Evolutionary conservation across 305 asterid species (phyloP), one percentile per base, ranked within the genome.

Genomic region (Solanum hybrid): DNA sequence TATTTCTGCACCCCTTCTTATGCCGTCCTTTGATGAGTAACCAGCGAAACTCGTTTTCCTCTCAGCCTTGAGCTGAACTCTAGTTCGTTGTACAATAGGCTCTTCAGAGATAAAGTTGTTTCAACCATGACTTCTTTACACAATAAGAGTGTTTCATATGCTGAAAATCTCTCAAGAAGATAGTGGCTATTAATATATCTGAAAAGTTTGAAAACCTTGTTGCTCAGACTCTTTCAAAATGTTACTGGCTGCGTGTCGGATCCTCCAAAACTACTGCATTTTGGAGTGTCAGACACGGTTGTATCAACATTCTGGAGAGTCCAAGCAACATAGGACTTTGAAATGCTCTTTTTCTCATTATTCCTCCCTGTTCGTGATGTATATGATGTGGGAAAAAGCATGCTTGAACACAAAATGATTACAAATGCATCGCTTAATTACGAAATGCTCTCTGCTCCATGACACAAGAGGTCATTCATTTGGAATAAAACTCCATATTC

Each of bases 191-290:
- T 10, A 26, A 0, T 66, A 66, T 0, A 69, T 69, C 31, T 69
- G 17, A 76, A 32, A 76, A 32, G 40, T 4, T 32, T 76, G 81
- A 17, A 75, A 76, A 75, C 40, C 26, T 31, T 16, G 81, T 32
- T 76, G 40, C 26, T 76, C 2, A 0, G 13, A 32, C 40, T 32
- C 81, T 2, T 75, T 0, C 0, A 31, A 75, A 75, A 75, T 31
- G 26, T 8, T 1, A 75, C 7, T 75, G 0, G 24, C 0, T 31
- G 7, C 6, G 0, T 75, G 80, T 31, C 2, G 13, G 38, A 31
- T 75, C 80, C 80, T 75, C 24, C 80, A 75, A 16, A 75, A 31
- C 0, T 31, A 75, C 26, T 31, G 38, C 80, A 69, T 69, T 69
- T 2, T 37, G 8, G 64, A 51, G 64, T 14, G 64, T 51, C 64